phyloP scores from a whole-genome alignment of 331 rosid species.

The Malus hybrid region DNA sequence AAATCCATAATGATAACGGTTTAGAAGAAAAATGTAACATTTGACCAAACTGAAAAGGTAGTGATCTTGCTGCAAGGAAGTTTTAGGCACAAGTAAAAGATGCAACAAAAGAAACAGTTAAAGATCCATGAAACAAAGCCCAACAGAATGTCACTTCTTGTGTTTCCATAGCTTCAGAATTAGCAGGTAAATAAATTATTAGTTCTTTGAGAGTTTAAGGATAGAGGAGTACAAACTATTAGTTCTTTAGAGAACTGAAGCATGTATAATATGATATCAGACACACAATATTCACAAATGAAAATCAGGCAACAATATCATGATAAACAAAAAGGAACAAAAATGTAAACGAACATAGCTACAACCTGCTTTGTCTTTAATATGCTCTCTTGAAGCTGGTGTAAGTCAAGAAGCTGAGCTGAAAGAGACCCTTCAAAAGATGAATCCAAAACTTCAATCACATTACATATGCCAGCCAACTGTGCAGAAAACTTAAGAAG shows the following conservation, averaged over 20 bases:
- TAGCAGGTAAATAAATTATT: not conserved
- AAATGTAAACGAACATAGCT: constrained; percentile 3
- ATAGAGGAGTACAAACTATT: not conserved
- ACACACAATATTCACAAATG: not conserved
- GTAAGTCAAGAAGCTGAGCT: constrained; percentile 75
- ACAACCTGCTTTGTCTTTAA: constrained; percentile 87
- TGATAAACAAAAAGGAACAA: not conserved
- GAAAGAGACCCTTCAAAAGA: constrained; percentile 82
- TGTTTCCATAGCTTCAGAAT: not conserved
- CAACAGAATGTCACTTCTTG: not conserved
- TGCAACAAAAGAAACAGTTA: not conserved
- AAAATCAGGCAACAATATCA: not conserved
- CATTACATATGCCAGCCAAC: constrained; percentile 77
- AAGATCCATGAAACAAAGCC: not conserved
- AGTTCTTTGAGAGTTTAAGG: not conserved
- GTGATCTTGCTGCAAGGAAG: not conserved
- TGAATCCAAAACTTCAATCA: constrained; percentile 81
- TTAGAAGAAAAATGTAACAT: not conserved
- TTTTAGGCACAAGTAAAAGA: not conserved
- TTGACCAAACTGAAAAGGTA: not conserved
- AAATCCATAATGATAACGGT: not conserved
- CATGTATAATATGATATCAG: not conserved
- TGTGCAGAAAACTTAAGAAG: constrained; percentile 64
- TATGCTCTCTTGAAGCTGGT: constrained; percentile 76
- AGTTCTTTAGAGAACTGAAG: not conserved